Evolutionary conservation across 768 basidiomycete genomes (phyloP).

Genomic region (Russula lepida): DNA sequence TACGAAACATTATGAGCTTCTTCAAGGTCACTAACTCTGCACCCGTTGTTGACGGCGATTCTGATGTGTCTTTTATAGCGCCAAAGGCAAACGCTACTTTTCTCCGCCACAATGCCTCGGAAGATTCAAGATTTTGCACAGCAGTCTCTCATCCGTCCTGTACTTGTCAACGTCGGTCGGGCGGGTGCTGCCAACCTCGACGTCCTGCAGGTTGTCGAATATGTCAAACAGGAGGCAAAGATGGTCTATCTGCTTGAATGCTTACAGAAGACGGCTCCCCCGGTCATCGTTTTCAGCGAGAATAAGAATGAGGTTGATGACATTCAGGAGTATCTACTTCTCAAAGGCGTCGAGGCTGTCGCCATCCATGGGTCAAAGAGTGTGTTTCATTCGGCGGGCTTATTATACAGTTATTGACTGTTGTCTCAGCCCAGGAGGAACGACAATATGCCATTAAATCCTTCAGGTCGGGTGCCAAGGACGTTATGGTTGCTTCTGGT

Average conservation of each 20-base stretch:
- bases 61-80: constrained; percentile 39
- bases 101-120: constrained; percentile 98
- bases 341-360: constrained; percentile 97
- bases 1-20: constrained; percentile 97
- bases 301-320: constrained; percentile 99
- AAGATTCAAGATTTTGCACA: constrained; percentile 99
- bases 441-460: constrained; percentile 98
- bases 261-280: constrained; percentile 95
- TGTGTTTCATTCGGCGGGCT: constrained; percentile 31
- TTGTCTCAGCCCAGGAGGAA: constrained; percentile 80
- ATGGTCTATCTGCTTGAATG: constrained; percentile 99
- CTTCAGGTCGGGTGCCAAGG: constrained; percentile 95
- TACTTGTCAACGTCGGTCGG: constrained; percentile 95
- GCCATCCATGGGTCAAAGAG: constrained; percentile 98
- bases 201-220: constrained; percentile 94
- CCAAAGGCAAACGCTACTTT: constrained; percentile 93
- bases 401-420: neutral
- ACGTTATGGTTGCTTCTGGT: constrained; percentile 98
- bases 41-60: neutral
- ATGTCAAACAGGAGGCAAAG: constrained; percentile 99
- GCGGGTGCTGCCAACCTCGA: constrained; percentile 97
- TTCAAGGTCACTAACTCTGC: constrained; percentile 58
- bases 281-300: constrained; percentile 95
- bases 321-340: constrained; percentile 92
- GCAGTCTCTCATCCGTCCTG: constrained; percentile 88